A percentile compares a stretch with the other conserved stretches of the same genome.
Evolutionary conservation across 305 asterid genomes (phyloP).

Genomic region (Petunia hybrid): DNA sequence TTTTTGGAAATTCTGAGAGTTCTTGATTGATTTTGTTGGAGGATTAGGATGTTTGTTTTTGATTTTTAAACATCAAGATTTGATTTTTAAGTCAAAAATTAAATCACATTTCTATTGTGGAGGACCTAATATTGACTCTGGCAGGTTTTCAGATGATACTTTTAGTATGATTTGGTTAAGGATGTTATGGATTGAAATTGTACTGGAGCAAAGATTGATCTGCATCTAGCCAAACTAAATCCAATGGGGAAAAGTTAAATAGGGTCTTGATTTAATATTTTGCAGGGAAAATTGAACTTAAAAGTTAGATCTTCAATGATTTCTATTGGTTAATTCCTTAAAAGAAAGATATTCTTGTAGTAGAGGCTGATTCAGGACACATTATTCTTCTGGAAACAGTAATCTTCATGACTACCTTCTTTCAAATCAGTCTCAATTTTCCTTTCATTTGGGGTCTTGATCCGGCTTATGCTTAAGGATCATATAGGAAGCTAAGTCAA

Average conservation of each 20-base stretch:
- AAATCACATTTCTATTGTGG: conserved; percentile 2
- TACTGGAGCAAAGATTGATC: not conserved
- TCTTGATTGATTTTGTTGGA: not conserved
- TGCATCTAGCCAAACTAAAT: not conserved
- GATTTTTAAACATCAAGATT: not conserved
- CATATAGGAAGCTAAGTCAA: not conserved
- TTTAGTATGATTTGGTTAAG: not conserved
- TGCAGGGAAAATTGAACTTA: not conserved
- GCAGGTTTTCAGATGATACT: no score
- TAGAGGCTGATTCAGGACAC: no score
- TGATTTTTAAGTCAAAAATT: conserved; percentile 17
- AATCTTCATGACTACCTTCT: not conserved
- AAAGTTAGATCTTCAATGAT: conserved; percentile 6
- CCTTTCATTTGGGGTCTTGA: not conserved
- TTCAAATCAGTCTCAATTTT: conserved; percentile 8
- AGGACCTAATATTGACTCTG: no score
- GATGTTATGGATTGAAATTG: conserved; percentile 1
- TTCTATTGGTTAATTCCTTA: not conserved
- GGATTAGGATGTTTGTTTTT: not conserved
- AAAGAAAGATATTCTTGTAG: not conserved
- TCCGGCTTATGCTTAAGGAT: not conserved
- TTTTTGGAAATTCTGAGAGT: not conserved
- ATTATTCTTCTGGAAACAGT: no score
- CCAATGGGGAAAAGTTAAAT: not conserved
- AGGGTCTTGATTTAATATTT: not conserved